Percentiles rank a stretch among this genome's conserved stretches.
These are phyloP conservation scores for Rhizopus sp. DNA, from an alignment of 371 early-diverging fungal species.

Conservation along the genomic window DNA sequence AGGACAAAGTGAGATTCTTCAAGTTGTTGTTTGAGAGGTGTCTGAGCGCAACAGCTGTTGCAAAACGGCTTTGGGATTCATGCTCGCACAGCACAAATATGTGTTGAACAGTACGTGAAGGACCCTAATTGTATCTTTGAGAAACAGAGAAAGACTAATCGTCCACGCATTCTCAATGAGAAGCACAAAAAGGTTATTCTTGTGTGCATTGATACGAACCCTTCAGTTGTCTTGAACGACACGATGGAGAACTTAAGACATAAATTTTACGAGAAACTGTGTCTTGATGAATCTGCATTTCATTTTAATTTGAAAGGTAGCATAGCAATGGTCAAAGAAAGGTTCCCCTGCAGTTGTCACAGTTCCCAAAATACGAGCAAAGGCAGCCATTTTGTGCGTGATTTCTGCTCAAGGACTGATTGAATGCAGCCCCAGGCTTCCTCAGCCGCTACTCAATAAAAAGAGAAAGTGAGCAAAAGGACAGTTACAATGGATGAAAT, in stretches of 20 bases:
- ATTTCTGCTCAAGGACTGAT: too few species aligned
- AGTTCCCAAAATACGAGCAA: too few species aligned
- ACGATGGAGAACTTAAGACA: constrained; percentile 9
- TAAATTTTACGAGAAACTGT: constrained; percentile 2
- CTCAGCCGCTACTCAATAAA: too few species aligned
- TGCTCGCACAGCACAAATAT: constrained; percentile 11
- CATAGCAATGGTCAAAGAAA: too few species aligned
- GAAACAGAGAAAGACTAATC: constrained; percentile 12
- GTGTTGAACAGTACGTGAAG: constrained; percentile 20
- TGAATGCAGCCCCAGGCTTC: too few species aligned
- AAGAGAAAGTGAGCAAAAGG: too few species aligned
- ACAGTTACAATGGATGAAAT: too few species aligned
- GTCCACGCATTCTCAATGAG: constrained; percentile 13
- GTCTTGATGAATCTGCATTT: constrained; percentile 13
- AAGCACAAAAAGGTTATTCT: constrained; percentile 14
- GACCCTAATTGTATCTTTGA: constrained; percentile 19
- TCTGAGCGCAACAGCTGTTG: neutral
- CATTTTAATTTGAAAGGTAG: constrained; percentile 20
- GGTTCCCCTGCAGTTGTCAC: too few species aligned
- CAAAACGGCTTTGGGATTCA: constrained; percentile 15
- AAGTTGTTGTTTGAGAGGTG: too few species aligned
- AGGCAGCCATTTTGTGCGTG: too few species aligned
- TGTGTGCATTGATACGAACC: constrained; percentile 12
- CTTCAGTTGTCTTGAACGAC: constrained; percentile 12
- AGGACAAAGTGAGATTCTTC: constrained; percentile 8